A percentile compares a stretch with the other conserved stretches of the same genome.
Evolutionary conservation across 2,329 filamentous ascomycete species (phyloP).

Genomic region (Fusarium sp.): DNA sequence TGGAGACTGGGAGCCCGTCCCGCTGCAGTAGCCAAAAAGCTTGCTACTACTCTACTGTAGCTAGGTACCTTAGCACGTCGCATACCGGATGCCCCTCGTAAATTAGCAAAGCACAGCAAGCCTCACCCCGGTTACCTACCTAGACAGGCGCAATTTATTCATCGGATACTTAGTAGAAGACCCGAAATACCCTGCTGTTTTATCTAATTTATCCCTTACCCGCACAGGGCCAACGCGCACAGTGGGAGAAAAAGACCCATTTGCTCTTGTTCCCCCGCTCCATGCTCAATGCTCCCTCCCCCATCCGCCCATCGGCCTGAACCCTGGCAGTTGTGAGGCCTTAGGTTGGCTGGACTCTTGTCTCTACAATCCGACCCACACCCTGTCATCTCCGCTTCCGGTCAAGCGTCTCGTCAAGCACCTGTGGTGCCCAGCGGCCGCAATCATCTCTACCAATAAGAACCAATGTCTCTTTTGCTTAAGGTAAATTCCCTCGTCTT

Average conservation of each 20-base stretch:
- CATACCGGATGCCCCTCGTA: constrained; percentile 11
- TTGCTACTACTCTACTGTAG: constrained; percentile 5
- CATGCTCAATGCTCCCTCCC: constrained; percentile 35
- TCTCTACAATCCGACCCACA: constrained; percentile 34
- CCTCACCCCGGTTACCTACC: constrained; percentile 7
- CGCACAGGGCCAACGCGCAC: constrained; percentile 1
- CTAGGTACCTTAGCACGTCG: constrained; percentile 17
- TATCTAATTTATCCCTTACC: constrained; percentile 18
- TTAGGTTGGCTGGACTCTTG: constrained; percentile 20
- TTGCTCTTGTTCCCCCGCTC: constrained; percentile 27
- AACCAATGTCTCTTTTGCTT: constrained; percentile 29
- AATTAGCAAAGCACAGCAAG: constrained; percentile 12
- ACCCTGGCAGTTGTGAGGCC: constrained; percentile 23
- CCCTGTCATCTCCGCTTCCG: constrained; percentile 33
- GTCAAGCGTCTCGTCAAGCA: constrained; percentile 45
- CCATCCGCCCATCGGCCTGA: constrained; percentile 26
- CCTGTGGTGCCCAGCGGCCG: constrained; percentile 37
- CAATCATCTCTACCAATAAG: constrained; percentile 35
- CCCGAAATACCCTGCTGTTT: constrained; percentile 8
- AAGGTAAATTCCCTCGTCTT: constrained; percentile 29
- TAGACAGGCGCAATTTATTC: neutral
- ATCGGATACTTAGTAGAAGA: neutral
- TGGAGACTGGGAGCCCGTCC: constrained; percentile 27
- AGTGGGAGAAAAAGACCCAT: constrained; percentile 23
- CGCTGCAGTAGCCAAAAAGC: constrained; percentile 28